A percentile compares a stretch with the other conserved stretches of the same genome.
phyloP scores from a whole-genome alignment of 805 yeast species.

The Candida sanyiensis region DNA sequence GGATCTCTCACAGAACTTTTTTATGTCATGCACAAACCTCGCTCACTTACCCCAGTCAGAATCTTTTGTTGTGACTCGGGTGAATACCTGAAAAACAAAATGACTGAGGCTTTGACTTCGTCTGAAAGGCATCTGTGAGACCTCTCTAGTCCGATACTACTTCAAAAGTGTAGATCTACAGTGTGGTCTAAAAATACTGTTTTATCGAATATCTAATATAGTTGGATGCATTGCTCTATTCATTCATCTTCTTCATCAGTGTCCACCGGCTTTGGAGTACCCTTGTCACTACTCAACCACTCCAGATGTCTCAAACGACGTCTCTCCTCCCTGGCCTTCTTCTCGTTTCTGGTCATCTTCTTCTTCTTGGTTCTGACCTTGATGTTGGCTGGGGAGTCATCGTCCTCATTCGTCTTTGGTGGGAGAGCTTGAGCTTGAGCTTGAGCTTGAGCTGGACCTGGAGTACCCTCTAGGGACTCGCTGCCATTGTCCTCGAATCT shows the following conservation, averaged over 20 bases:
- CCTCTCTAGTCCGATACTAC: too few species aligned
- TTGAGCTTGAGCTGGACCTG: conserved; percentile 33
- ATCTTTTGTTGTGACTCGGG: too few species aligned
- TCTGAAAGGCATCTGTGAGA: too few species aligned
- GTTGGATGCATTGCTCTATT: background rate
- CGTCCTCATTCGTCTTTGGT: conserved; percentile 50
- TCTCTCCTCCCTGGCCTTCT: conserved; percentile 86
- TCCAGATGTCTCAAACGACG: conserved; percentile 90
- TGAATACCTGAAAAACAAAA: too few species aligned
- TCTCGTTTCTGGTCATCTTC: conserved; percentile 96
- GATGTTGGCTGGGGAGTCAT: conserved; percentile 93
- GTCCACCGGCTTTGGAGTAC: conserved; percentile 91
- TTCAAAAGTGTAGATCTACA: too few species aligned
- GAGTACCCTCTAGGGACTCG: conserved; percentile 42
- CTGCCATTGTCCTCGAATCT: conserved; percentile 76
- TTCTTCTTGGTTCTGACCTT: conserved; percentile 90
- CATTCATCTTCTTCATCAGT: conserved; percentile 83
- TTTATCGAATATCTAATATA: conserved; percentile 1
- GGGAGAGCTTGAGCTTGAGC: conserved; percentile 33
- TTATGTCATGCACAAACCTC: too few species aligned
- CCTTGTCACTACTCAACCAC: conserved; percentile 95
- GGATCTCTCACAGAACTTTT: too few species aligned
- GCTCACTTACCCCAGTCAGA: too few species aligned
- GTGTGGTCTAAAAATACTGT: too few species aligned
- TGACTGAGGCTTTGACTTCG: too few species aligned